Conservation (phyloP, 768 basidiomycete species). For the Paxillus rubicundulus region DNA sequence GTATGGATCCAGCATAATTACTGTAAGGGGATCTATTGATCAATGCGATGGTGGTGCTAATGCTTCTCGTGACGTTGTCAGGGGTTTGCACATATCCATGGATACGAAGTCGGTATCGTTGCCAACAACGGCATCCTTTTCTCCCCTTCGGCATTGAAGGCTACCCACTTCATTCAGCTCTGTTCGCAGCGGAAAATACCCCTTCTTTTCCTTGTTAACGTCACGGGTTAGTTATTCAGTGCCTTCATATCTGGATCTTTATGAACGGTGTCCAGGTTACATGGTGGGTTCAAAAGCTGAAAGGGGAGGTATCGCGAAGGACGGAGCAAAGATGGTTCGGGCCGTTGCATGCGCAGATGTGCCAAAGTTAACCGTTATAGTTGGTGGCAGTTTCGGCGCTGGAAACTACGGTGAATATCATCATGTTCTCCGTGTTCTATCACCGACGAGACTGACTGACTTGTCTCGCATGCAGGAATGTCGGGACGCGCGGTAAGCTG, state of each 20-base stretch:
- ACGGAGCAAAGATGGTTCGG: slow-evolving; percentile 95
- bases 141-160: slow-evolving; percentile 90
- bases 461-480: slow-evolving; percentile 59
- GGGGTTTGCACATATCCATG: slow-evolving; percentile 89
- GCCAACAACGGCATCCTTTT: slow-evolving; percentile 96
- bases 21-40: slow-evolving; percentile 45
- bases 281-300: slow-evolving; percentile 98
- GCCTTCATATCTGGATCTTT: not conserved
- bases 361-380: slow-evolving; percentile 89
- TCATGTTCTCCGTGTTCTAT: slow-evolving; percentile 1
- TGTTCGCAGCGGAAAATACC: slow-evolving; percentile 91
- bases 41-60: slow-evolving; percentile 3
- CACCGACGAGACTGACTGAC: slow-evolving; percentile 9
- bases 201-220: slow-evolving; percentile 90
- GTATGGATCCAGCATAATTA: slow-evolving; percentile 87
- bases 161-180: slow-evolving; percentile 92
- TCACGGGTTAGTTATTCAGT: slow-evolving; percentile 58
- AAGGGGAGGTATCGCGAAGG: slow-evolving; percentile 91
- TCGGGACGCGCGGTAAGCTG: slow-evolving; percentile 81
- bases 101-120: slow-evolving; percentile 86
- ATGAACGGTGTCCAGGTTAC: slow-evolving; percentile 52
- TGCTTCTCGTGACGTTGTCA: slow-evolving; percentile 23
- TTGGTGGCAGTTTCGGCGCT: slow-evolving; percentile 92
- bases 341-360: slow-evolving; percentile 93
- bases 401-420: slow-evolving; percentile 80